Percentiles rank a stretch among this genome's conserved stretches.
Conservation (phyloP, 2,329 filamentous ascomycete genomes). For the Endocalyx cinctus region DNA sequence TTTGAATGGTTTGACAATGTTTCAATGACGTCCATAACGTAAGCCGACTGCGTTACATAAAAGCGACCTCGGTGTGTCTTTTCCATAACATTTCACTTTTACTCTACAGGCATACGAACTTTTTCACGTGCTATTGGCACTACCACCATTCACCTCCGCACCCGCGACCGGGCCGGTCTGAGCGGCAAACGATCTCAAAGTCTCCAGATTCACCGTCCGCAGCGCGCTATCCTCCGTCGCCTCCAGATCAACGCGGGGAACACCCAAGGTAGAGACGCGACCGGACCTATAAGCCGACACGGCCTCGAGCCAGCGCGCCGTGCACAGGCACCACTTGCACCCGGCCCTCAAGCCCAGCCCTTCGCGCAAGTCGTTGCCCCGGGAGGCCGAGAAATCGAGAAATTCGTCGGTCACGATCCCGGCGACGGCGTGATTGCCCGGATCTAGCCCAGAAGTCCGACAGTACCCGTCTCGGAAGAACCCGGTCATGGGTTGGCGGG, state of each 20-base stretch:
- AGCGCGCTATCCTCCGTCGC: slow-evolving; percentile 50
- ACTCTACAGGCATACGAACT: too few species aligned
- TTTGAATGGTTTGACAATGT: too few species aligned
- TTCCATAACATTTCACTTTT: too few species aligned
- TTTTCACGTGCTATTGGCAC: too few species aligned
- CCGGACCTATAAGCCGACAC: slow-evolving; percentile 47
- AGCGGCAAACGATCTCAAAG: slow-evolving; percentile 44
- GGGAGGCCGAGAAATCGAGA: slow-evolving; percentile 54
- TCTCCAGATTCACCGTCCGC: slow-evolving; percentile 40
- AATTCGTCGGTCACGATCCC: slow-evolving; percentile 56
- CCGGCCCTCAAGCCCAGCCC: slow-evolving; percentile 49
- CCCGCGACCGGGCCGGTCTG: slow-evolving; percentile 5
- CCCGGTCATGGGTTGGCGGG: slow-evolving; percentile 53
- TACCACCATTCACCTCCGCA: slow-evolving; percentile 1
- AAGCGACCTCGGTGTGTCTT: too few species aligned
- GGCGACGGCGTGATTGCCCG: slow-evolving; percentile 57
- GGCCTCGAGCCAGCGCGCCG: slow-evolving; percentile 55
- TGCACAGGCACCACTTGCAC: slow-evolving; percentile 61
- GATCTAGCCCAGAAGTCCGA: slow-evolving; percentile 44
- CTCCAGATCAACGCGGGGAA: slow-evolving; percentile 39
- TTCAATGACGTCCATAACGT: too few species aligned
- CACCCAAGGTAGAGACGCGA: slow-evolving; percentile 23
- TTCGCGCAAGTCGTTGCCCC: slow-evolving; percentile 53
- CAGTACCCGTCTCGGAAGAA: slow-evolving; percentile 60
- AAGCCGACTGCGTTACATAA: too few species aligned